phyloP scores from a whole-genome alignment of 768 basidiomycete genomes.

The Dentipellis fragilis region DNA sequence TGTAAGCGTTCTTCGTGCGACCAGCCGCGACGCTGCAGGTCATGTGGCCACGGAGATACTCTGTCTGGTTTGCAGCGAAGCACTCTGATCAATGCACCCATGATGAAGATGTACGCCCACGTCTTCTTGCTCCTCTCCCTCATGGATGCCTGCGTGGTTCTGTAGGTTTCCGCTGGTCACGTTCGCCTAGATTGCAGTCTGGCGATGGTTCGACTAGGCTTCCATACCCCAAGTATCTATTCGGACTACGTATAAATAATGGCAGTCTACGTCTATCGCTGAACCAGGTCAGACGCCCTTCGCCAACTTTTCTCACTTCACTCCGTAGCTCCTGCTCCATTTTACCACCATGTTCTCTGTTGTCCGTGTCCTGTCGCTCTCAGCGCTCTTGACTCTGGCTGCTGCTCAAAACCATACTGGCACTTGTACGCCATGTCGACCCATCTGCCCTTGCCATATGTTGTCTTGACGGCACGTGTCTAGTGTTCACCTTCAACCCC shows the following conservation, averaged over 20 bases:
- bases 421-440: not conserved
- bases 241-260: too few relatives aligned
- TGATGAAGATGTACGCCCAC: not conserved
- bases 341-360: not conserved
- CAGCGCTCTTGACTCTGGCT: not conserved
- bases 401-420: slow-evolving; percentile 1
- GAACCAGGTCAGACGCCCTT: too few relatives aligned
- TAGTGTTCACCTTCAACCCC: slow-evolving; percentile 26
- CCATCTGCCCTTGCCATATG: not conserved
- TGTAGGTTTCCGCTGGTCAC: too few relatives aligned
- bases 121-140: not conserved
- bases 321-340: not conserved
- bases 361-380: not conserved
- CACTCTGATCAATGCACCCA: not conserved
- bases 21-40: too few relatives aligned
- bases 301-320: not conserved
- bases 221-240: too few relatives aligned
- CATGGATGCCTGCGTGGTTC: not conserved
- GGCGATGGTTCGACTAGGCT: too few relatives aligned
- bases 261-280: not conserved
- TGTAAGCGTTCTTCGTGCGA: too few relatives aligned
- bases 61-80: too few relatives aligned
- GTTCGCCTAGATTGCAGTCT: too few relatives aligned
- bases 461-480: not conserved
- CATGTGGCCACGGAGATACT: too few relatives aligned